Conservation (phyloP, 805 yeast genomes). For the Candida maris region DNA sequence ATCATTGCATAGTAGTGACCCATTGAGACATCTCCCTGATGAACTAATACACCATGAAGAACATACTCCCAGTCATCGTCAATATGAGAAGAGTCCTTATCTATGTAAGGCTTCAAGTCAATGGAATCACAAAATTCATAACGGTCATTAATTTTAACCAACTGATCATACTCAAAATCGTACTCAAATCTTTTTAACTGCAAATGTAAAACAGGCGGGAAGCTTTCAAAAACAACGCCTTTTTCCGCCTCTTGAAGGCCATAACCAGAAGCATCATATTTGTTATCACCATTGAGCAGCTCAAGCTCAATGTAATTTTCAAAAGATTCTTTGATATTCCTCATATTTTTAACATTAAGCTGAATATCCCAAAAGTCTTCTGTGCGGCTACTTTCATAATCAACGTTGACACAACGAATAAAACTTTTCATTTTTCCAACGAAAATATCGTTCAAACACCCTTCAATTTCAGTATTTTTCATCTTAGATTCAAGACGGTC, state of each 20-base stretch:
- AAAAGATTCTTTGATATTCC: conserved; percentile 70
- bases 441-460: conserved; percentile 72
- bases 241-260: conserved; percentile 96
- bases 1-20: conserved; percentile 97
- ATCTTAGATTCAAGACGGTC: conserved; percentile 86
- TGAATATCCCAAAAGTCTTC: conserved; percentile 99
- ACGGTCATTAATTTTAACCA: conserved; percentile 88
- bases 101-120: conserved; percentile 76
- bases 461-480: conserved; percentile 83
- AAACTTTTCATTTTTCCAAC: conserved; percentile 97
- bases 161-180: conserved; percentile 81
- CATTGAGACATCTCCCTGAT: conserved; percentile 90
- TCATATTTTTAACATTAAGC: conserved; percentile 82
- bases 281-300: conserved; percentile 89
- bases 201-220: conserved; percentile 90
- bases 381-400: conserved; percentile 83
- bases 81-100: conserved; percentile 44
- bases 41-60: conserved; percentile 92
- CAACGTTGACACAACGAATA: conserved; percentile 88
- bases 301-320: conserved; percentile 85
- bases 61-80: conserved; percentile 71
- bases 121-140: conserved; percentile 84
- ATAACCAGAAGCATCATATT: conserved; percentile 83
- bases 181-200: conserved; percentile 94
- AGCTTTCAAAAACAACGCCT: conserved; percentile 83